phyloP scores from a whole-genome alignment of 1,284 basidiomycete genomes.

The Wallemia hederae region DNA sequence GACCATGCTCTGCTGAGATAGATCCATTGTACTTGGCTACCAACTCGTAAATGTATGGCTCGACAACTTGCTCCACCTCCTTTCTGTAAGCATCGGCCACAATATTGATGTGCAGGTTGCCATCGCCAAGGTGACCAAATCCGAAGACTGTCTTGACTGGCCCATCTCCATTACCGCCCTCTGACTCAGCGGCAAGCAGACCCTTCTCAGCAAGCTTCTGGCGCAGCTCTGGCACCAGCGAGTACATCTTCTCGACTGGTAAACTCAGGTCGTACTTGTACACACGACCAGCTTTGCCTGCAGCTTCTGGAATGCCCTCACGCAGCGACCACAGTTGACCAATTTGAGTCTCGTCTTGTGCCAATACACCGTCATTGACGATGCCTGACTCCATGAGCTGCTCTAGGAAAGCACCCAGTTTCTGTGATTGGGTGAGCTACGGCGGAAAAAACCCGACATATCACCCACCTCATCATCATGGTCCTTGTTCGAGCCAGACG shows the following conservation, averaged over 20 bases:
- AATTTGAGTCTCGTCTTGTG: slow-evolving; percentile 74
- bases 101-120: slow-evolving; percentile 83
- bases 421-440: slow-evolving; percentile 24
- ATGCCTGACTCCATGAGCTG: slow-evolving; percentile 40
- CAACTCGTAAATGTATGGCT: slow-evolving; percentile 87
- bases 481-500: slow-evolving; percentile 70
- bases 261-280: slow-evolving; percentile 97
- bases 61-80: slow-evolving; percentile 59
- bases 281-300: slow-evolving; percentile 73
- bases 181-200: slow-evolving; percentile 20
- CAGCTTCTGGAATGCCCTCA: slow-evolving; percentile 79
- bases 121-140: slow-evolving; percentile 82
- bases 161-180: slow-evolving; percentile 24
- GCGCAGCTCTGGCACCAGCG: slow-evolving; percentile 53
- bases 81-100: slow-evolving; percentile 55
- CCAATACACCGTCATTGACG: slow-evolving; percentile 70
- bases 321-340: slow-evolving; percentile 70
- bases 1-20: slow-evolving; percentile 85
- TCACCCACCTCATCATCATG: slow-evolving; percentile 66
- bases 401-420: slow-evolving; percentile 59
- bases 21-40: slow-evolving; percentile 42
- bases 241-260: slow-evolving; percentile 64
- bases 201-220: slow-evolving; percentile 43
- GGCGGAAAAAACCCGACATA: slow-evolving; percentile 1
- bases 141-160: slow-evolving; percentile 59